These are phyloP conservation scores for Paramyrothecium sp. DNA, from an alignment of 2,329 filamentous ascomycete species.

Conservation along the genomic window DNA sequence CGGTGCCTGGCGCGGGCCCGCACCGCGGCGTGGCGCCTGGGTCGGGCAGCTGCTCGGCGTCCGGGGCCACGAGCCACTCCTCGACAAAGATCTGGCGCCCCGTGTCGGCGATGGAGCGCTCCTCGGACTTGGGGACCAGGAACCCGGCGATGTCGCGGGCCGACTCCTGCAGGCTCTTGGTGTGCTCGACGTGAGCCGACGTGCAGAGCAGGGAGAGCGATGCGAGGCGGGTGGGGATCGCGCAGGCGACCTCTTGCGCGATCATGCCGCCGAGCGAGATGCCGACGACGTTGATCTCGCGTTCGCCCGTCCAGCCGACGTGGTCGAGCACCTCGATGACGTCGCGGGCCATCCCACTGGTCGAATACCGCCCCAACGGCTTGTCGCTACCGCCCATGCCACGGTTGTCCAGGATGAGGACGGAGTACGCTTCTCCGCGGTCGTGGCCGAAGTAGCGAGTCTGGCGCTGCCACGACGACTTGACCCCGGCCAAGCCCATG, in stretches of 20 bases:
- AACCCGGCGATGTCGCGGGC: slow-evolving; percentile 54
- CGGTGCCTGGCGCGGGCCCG: slow-evolving; percentile 25
- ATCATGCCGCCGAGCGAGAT: slow-evolving; percentile 93
- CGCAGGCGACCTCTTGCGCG: slow-evolving; percentile 70
- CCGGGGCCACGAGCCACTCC: slow-evolving; percentile 61
- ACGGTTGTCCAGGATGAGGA: slow-evolving; percentile 79
- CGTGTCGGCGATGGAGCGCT: slow-evolving; percentile 63
- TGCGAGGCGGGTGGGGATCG: slow-evolving; percentile 50
- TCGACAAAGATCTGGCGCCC: slow-evolving; percentile 65
- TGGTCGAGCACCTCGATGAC: slow-evolving; percentile 67
- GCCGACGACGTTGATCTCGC: slow-evolving; percentile 66
- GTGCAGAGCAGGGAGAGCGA: slow-evolving; percentile 62
- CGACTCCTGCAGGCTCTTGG: slow-evolving; percentile 63
- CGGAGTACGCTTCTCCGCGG: slow-evolving; percentile 64
- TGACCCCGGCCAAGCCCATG: slow-evolving; percentile 73
- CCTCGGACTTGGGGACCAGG: slow-evolving; percentile 68
- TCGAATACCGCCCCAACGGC: slow-evolving; percentile 75
- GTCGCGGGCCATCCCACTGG: slow-evolving; percentile 81
- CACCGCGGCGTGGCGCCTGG: slow-evolving; percentile 37
- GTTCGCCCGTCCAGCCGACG: slow-evolving; percentile 61
- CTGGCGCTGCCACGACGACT: slow-evolving; percentile 77
- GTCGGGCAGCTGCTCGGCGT: slow-evolving; percentile 53
- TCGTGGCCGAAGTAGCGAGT: slow-evolving; percentile 79
- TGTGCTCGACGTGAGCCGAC: slow-evolving; percentile 59
- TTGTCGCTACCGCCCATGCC: slow-evolving; percentile 80